phyloP scores from a whole-genome alignment of 306 rosid species.

The Cucurbita maxima region DNA sequence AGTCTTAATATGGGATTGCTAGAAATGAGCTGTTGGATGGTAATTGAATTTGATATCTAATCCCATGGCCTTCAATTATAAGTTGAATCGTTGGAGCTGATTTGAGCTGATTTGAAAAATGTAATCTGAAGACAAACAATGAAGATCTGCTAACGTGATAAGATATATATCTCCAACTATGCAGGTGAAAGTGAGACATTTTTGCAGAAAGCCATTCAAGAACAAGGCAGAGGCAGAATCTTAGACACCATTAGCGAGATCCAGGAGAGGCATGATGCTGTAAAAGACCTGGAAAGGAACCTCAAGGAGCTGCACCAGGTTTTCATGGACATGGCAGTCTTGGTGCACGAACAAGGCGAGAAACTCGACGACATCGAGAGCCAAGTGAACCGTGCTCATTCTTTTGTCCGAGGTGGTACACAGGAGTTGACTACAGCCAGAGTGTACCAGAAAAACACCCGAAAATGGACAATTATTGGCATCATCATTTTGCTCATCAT shows the following conservation, averaged over 20 bases:
- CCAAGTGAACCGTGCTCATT: slow-evolving; percentile 56
- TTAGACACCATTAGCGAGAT: slow-evolving; percentile 73
- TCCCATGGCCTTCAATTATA: neutral
- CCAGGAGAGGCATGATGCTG: slow-evolving; percentile 74
- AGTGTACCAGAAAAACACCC: slow-evolving; percentile 39
- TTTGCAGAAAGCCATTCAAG: slow-evolving; percentile 65
- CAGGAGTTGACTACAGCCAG: slow-evolving; percentile 39
- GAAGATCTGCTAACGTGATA: neutral
- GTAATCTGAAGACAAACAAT: neutral
- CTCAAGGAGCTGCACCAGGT: slow-evolving; percentile 81
- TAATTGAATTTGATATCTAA: neutral
- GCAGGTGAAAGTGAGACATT: slow-evolving; percentile 88
- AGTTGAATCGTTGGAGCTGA: neutral
- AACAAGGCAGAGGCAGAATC: slow-evolving; percentile 63
- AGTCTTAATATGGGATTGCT: neutral
- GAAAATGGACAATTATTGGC: slow-evolving; percentile 43
- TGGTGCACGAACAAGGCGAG: slow-evolving; percentile 70
- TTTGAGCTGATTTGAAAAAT: neutral
- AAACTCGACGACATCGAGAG: slow-evolving; percentile 72
- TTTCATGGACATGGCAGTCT: slow-evolving; percentile 84
- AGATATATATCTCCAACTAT: neutral
- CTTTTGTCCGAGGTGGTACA: slow-evolving; percentile 43
- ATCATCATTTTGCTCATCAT: slow-evolving; percentile 40
- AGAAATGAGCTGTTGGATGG: neutral
- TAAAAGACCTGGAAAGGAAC: slow-evolving; percentile 63